phyloP scores from a whole-genome alignment of 768 basidiomycete genomes.

The Leccinum boreale region DNA sequence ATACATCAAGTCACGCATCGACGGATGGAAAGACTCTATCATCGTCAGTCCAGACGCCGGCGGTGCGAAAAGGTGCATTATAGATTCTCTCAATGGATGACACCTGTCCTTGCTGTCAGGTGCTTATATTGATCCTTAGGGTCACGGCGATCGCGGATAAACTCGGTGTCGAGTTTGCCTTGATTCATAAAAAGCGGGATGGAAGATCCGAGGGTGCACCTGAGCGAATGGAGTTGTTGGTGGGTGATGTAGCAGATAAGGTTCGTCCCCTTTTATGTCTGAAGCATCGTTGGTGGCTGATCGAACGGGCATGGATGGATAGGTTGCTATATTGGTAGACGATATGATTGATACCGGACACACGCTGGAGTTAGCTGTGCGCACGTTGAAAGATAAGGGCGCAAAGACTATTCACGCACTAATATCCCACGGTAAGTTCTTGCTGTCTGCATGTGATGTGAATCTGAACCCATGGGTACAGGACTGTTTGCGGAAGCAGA shows the following conservation, averaged over 20 bases:
- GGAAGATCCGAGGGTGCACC: conserved; percentile 61
- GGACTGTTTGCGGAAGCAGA: conserved; percentile 79
- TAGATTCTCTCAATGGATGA: conserved; percentile 6
- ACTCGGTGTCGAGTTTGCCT: conserved; percentile 90
- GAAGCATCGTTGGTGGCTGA: conserved; percentile 2
- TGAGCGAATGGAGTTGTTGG: conserved; percentile 88
- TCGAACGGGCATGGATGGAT: background rate
- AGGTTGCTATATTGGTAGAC: conserved; percentile 94
- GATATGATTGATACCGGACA: conserved; percentile 98
- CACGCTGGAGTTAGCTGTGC: conserved; percentile 82
- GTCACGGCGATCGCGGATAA: conserved; percentile 95
- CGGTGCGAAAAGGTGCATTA: conserved; percentile 93
- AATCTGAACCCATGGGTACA: conserved; percentile 28
- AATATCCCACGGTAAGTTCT: conserved; percentile 79
- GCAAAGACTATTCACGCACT: conserved; percentile 84
- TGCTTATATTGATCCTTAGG: conserved; percentile 40
- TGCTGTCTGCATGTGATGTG: conserved; percentile 1
- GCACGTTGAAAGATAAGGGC: conserved; percentile 85
- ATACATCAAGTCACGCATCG: conserved; percentile 86
- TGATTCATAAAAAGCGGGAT: conserved; percentile 89
- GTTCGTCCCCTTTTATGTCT: conserved; percentile 30
- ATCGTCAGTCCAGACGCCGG: conserved; percentile 98
- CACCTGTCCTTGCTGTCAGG: background rate
- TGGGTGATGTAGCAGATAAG: conserved; percentile 92
- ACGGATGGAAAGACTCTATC: conserved; percentile 82